Percentiles rank a stretch among this genome's conserved stretches.
Evolutionary conservation across 305 asterid genomes (phyloP).

Genomic region (Fraxinus angustifolia): DNA sequence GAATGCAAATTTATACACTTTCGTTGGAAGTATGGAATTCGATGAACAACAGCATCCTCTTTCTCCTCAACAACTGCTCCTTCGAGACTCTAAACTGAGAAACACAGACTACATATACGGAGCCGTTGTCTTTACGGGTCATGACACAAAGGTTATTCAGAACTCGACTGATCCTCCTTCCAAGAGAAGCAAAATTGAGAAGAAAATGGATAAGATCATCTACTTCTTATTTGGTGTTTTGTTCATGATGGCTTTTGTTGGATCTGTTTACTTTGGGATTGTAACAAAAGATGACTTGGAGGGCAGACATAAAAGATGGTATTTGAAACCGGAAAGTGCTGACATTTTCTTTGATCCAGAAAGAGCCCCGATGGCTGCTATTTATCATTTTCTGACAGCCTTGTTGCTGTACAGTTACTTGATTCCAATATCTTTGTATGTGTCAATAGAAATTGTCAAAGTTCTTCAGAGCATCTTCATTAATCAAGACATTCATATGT

Average conservation of each 20-base stretch:
- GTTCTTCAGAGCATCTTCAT: constrained; percentile 89
- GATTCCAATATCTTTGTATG: constrained; percentile 84
- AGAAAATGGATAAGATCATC: constrained; percentile 74
- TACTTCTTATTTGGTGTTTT: constrained; percentile 68
- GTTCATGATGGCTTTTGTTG: constrained; percentile 56
- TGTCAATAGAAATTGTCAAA: constrained; percentile 84
- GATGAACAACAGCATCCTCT: constrained; percentile 59
- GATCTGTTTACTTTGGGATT: constrained; percentile 80
- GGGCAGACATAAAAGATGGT: constrained; percentile 60
- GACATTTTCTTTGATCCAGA: constrained; percentile 67
- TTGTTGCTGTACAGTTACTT: constrained; percentile 68
- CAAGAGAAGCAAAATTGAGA: constrained; percentile 83
- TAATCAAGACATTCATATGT: constrained; percentile 75
- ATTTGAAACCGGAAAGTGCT: constrained; percentile 55
- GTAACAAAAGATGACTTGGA: constrained; percentile 56
- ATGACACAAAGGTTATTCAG: constrained; percentile 91
- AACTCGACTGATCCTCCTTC: constrained; percentile 93
- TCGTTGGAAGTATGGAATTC: constrained; percentile 70
- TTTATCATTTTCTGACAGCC: constrained; percentile 75
- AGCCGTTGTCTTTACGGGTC: constrained; percentile 86
- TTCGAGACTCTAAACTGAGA: constrained; percentile 74
- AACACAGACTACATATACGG: constrained; percentile 81
- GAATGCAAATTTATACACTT: constrained; percentile 69
- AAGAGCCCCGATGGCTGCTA: constrained; percentile 65
- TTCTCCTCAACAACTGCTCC: constrained; percentile 83